Evolutionary conservation across 768 basidiomycete species (phyloP).

Genomic region (Termitomyces sp.): DNA sequence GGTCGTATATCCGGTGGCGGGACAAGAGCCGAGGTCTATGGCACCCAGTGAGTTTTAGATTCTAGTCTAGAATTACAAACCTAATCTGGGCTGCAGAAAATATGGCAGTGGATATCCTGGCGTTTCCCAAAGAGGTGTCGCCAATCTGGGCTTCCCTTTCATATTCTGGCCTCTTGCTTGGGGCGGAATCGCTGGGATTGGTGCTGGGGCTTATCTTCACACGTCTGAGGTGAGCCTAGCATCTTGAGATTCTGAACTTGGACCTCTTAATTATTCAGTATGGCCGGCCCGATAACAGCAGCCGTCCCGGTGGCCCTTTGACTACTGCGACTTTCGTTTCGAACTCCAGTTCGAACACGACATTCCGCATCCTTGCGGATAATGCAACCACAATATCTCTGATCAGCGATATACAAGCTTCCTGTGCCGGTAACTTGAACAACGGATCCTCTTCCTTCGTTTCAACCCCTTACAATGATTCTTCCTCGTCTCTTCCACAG

Average conservation of each 20-base stretch:
- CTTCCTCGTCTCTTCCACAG: slow-evolving; percentile 23
- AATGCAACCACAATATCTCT: slow-evolving; percentile 37
- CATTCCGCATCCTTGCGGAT: slow-evolving; percentile 39
- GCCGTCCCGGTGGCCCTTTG: slow-evolving; percentile 41
- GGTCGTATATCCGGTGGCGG: slow-evolving; percentile 42
- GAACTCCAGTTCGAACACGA: slow-evolving; percentile 23
- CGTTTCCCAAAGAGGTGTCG: slow-evolving; percentile 30
- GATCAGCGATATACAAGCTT: slow-evolving; percentile 28
- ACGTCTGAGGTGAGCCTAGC: slow-evolving; percentile 32
- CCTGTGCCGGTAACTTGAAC: slow-evolving; percentile 27
- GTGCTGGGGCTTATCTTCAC: slow-evolving; percentile 16
- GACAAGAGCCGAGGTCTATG: slow-evolving; percentile 32
- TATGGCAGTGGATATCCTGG: slow-evolving; percentile 58
- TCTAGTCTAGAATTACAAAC: background rate
- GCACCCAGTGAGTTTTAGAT: slow-evolving; percentile 26
- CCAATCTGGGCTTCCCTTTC: slow-evolving; percentile 44
- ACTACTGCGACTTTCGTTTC: slow-evolving; percentile 32
- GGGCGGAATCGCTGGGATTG: slow-evolving; percentile 23
- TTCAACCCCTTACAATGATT: slow-evolving; percentile 24
- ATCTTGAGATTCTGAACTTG: background rate
- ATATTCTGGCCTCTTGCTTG: slow-evolving; percentile 53
- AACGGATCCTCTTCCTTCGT: slow-evolving; percentile 16
- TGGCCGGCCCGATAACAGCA: slow-evolving; percentile 34
- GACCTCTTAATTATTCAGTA: slow-evolving; percentile 27
- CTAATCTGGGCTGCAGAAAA: slow-evolving; percentile 20